These are phyloP conservation scores for Brassica hybrid DNA, from an alignment of 441 rosid species.

Conservation along the genomic window DNA sequence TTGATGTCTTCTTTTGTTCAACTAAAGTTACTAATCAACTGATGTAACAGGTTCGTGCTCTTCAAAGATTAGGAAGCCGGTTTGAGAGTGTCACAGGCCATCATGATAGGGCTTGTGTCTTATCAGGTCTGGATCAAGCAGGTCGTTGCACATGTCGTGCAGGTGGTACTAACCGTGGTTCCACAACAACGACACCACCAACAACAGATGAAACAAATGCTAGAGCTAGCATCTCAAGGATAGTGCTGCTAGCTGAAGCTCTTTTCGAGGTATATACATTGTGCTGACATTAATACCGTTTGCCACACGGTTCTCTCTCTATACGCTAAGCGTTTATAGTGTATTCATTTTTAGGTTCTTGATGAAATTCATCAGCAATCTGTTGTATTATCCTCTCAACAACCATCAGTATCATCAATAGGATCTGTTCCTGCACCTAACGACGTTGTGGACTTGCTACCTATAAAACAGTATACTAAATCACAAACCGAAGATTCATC, in stretches of 20 bases:
- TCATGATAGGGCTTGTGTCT: conserved; percentile 89
- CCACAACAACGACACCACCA: conserved; percentile 35
- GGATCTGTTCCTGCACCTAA: conserved; percentile 97
- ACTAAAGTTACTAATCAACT: conserved; percentile 34
- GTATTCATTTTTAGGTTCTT: conserved; percentile 70
- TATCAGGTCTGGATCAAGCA: conserved; percentile 86
- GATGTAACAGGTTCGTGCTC: conserved; percentile 79
- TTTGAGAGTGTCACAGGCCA: conserved; percentile 90
- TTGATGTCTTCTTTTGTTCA: conserved; percentile 11
- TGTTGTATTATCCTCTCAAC: conserved; percentile 82
- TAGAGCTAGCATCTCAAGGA: conserved; percentile 96
- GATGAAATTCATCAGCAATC: conserved; percentile 99
- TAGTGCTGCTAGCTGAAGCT: conserved; percentile 97
- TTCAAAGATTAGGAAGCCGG: conserved; percentile 91
- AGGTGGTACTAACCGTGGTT: conserved; percentile 54
- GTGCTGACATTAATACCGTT: background rate
- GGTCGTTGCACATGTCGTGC: conserved; percentile 85
- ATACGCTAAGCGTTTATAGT: conserved; percentile 41
- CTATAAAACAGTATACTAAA: conserved; percentile 61
- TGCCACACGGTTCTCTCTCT: conserved; percentile 8
- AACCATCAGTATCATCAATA: conserved; percentile 82
- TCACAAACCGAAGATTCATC: conserved; percentile 73
- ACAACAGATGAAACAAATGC: conserved; percentile 73
- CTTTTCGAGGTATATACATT: conserved; percentile 72
- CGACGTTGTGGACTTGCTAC: conserved; percentile 88